Percentiles rank a stretch among this genome's conserved stretches.
Evolutionary conservation across 179 eudicot species (phyloP).

Genomic region (Vitellaria paradoxa): DNA sequence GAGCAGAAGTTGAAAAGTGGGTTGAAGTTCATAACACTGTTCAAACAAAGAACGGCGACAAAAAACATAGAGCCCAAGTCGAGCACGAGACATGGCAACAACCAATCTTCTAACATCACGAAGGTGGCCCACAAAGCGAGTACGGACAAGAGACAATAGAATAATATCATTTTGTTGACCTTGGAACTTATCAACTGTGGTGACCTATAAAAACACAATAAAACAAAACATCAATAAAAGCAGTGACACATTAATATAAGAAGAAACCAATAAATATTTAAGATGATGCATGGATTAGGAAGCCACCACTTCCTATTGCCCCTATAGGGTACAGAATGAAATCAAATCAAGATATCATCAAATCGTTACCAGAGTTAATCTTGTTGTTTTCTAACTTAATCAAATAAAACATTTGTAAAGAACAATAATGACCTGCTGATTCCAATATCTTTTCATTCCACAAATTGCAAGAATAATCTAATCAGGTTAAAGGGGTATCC

Average conservation of each 20-base stretch:
- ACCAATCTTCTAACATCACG: conserved; percentile 97
- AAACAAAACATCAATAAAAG: conserved; percentile 15
- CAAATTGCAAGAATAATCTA: no score
- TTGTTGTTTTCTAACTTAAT: no score
- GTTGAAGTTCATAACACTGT: conserved; percentile 94
- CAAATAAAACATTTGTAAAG: no score
- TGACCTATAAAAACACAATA: conserved; percentile 42
- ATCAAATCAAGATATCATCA: not conserved
- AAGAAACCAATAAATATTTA: not conserved
- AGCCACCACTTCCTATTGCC: not conserved
- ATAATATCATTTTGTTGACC: conserved; percentile 97
- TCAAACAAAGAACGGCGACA: conserved; percentile 91
- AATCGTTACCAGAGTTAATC: not conserved
- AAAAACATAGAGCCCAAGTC: conserved; percentile 91
- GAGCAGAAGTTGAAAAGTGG: conserved; percentile 80
- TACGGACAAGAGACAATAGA: conserved; percentile 85
- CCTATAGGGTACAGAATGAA: not conserved
- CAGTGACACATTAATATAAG: not conserved
- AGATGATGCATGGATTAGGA: not conserved
- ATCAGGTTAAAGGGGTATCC: no score
- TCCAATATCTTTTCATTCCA: no score
- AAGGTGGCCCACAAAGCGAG: conserved; percentile 95
- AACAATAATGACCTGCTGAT: no score
- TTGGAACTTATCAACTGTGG: conserved; percentile 98
- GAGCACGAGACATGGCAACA: conserved; percentile 99